A percentile compares a stretch with the other conserved stretches of the same genome.
Evolutionary conservation across 2,329 filamentous ascomycete species (phyloP).

Genomic region (Scortechinia acanthostroma): DNA sequence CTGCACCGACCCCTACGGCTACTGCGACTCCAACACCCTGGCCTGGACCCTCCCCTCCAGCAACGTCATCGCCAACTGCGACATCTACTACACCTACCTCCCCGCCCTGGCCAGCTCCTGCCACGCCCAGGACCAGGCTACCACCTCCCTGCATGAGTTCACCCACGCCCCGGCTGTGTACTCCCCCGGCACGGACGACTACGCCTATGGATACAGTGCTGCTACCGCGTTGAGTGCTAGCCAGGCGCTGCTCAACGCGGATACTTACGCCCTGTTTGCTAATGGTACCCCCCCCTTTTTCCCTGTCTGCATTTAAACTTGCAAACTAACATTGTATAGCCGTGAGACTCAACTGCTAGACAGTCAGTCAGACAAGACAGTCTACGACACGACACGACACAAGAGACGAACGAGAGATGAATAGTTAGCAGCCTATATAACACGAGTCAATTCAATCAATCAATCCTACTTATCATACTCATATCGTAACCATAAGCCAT

Average conservation of each 20-base stretch:
- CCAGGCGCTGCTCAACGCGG: background rate
- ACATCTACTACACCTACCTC: background rate
- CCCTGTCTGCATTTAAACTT: background rate
- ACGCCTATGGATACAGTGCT: background rate
- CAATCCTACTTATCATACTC: too few relatives aligned
- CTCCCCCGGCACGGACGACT: background rate
- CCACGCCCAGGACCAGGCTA: background rate
- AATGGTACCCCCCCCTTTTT: background rate
- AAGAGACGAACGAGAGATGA: background rate
- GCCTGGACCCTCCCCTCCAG: background rate
- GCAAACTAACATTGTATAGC: background rate
- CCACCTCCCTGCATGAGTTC: background rate
- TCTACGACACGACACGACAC: background rate
- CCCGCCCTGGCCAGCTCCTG: background rate
- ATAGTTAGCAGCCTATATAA: background rate
- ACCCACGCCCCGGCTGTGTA: background rate
- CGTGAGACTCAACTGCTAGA: background rate
- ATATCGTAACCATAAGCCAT: too few relatives aligned
- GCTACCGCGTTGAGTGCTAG: background rate
- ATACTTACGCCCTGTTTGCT: background rate
- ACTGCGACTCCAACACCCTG: background rate
- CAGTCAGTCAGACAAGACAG: background rate
- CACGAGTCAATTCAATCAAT: too few relatives aligned
- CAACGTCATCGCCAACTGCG: background rate
- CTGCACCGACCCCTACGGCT: background rate